A percentile compares a stretch with the other conserved stretches of the same genome.
Evolutionary conservation across 495 filamentous ascomycete species (phyloP).

Genomic region (Penicillium maclennaniae): DNA sequence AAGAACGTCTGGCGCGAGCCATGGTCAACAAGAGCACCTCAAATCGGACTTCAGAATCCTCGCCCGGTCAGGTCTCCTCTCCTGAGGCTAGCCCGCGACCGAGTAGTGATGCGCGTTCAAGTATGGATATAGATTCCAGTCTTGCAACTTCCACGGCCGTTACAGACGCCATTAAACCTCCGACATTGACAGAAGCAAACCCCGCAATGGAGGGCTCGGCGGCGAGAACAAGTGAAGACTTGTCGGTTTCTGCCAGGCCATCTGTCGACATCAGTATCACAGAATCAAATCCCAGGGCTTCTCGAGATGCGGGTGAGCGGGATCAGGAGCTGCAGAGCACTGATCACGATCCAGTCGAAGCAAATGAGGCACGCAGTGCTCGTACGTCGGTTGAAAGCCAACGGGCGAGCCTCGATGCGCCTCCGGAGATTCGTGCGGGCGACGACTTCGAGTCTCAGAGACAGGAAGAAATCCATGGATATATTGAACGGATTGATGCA

Average conservation of each 20-base stretch:
- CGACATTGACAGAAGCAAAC: constrained; percentile 11
- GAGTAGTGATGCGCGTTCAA: constrained; percentile 35
- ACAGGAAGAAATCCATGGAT: constrained; percentile 75
- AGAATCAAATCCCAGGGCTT: constrained; percentile 12
- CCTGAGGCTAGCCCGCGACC: constrained; percentile 34
- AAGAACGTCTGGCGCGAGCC: constrained; percentile 77
- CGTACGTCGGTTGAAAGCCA: constrained; percentile 14
- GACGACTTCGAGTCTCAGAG: constrained; percentile 62
- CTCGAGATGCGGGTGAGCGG: constrained; percentile 16
- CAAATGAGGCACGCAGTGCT: background rate
- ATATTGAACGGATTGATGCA: constrained; percentile 89
- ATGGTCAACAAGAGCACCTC: constrained; percentile 45
- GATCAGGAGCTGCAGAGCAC: constrained; percentile 3
- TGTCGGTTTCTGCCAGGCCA: constrained; percentile 24
- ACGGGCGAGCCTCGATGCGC: constrained; percentile 12
- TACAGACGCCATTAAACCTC: constrained; percentile 15
- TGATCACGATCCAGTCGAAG: constrained; percentile 7
- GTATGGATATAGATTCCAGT: constrained; percentile 36
- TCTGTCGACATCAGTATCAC: constrained; percentile 28
- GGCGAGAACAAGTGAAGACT: constrained; percentile 33
- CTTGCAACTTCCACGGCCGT: constrained; percentile 17
- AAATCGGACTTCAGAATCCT: constrained; percentile 28
- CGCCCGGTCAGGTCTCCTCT: constrained; percentile 30
- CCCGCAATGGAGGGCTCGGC: background rate
- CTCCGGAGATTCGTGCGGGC: constrained; percentile 17